A percentile compares a stretch with the other conserved stretches of the same genome.
Conservation (phyloP, 345 rosid species). For the Populus simonii region DNA sequence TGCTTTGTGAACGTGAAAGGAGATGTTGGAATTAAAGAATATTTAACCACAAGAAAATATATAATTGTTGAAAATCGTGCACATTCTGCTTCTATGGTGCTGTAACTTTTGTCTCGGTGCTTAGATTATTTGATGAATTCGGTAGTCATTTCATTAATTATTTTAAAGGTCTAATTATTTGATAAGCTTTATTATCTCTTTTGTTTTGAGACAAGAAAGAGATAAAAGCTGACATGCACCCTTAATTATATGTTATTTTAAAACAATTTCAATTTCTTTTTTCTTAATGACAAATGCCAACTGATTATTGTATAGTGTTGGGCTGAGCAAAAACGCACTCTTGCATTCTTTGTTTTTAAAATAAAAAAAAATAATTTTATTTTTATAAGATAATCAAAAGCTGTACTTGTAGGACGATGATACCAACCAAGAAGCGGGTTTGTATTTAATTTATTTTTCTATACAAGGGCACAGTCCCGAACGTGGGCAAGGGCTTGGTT, state of each 20-base stretch:
- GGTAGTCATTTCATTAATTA: not conserved
- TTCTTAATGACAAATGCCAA: not conserved
- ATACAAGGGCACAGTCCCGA: not conserved
- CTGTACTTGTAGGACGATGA: not conserved
- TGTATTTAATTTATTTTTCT: not conserved
- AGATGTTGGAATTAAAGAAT: conserved; percentile 13
- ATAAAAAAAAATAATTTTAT: not conserved
- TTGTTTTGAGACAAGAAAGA: conserved; percentile 7
- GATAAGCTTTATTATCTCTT: conserved; percentile 4
- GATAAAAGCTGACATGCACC: not conserved
- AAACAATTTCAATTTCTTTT: not conserved
- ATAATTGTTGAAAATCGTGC: not conserved
- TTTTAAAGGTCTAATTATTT: not conserved
- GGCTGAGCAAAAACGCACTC: not conserved
- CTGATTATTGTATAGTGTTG: not conserved
- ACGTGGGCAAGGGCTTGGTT: not conserved
- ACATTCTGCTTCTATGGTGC: not conserved
- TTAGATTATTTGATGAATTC: conserved; percentile 1
- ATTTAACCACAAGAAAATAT: not conserved
- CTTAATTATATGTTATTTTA: not conserved
- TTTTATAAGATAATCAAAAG: not conserved
- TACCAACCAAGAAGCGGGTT: not conserved
- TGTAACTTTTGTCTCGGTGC: conserved; percentile 21
- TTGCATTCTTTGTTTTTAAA: not conserved
- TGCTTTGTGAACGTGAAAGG: conserved; percentile 38